Base-by-base conservation (phyloP, 78 protist genomes). In the Mastigamoeba balamuthi region DNA sequence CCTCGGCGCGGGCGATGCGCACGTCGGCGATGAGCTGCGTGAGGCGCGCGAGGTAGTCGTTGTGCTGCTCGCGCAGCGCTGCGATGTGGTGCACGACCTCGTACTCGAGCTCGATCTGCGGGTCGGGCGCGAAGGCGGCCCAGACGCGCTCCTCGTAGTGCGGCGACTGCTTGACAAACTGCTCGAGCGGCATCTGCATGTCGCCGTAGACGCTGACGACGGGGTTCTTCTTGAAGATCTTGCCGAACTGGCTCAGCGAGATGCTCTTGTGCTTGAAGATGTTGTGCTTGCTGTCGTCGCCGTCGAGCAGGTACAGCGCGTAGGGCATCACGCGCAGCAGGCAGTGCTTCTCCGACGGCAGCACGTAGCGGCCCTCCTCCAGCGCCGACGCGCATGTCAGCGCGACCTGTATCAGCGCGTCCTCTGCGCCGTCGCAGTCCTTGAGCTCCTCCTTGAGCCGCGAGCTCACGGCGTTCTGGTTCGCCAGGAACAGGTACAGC, bases 131-230 rank as follows among this genome's bases (percentile, higher is more conserved):
- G 9, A 70, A 44, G n/a, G 76, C 52, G 33, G 75, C 78, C 90
- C 90, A 85, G 6, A 44, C 75, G 6, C 67, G 40, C 30, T 75
- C 82, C 35, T 78, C 80, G 58, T 81, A 75, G 72, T 82, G 86
- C 35, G 93, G 88, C 23, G 74, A 35, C 27, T 44, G 30, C n/a
- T 67, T 35, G 37, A 91, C 71, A 58, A 90, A 7, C 10, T 81
- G 27, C 30, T 42, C 72, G 41, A 84, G 27, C 25, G 75, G 39
- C 40, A 84, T 69, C 36, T 72, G 80, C 93, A 91, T 89, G 76
- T 91, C 95, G 58, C 93, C 95, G 53, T 83, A 88, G 40, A 91
- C 72, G 48, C 89, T 88, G 4, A 91, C 90, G 4, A 81, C 76
- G 1, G 93, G 93, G 41, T 70, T 10, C 65, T 70, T 65, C 72